Evolutionary conservation across 257 asterid species (phyloP).

Genomic region (Rhazya stricta): DNA sequence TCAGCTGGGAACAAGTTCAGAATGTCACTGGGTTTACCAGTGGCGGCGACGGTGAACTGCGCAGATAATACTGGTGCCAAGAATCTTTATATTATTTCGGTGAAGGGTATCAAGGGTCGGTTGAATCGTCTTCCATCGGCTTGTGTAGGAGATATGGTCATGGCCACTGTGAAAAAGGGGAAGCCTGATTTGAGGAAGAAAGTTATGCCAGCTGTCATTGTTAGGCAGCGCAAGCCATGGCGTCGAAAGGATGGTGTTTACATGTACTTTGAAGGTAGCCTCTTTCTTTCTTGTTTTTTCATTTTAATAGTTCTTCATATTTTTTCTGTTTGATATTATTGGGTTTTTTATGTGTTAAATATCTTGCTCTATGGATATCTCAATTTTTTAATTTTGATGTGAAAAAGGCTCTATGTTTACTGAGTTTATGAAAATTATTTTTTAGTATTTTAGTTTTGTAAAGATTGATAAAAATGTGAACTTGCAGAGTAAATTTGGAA

Average conservation of each 20-base stretch:
- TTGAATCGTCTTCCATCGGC: constrained; percentile 61
- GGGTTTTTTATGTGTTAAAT: background rate
- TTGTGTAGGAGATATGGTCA: constrained; percentile 68
- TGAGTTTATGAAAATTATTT: too few species aligned
- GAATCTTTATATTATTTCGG: constrained; percentile 56
- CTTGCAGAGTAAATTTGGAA: background rate
- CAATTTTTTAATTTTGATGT: background rate
- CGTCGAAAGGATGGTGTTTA: constrained; percentile 24
- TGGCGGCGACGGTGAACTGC: constrained; percentile 64
- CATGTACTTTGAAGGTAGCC: constrained; percentile 22
- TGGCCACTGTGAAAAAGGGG: constrained; percentile 70
- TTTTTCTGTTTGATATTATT: background rate
- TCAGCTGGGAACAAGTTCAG: constrained; percentile 63
- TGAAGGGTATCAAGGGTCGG: constrained; percentile 59
- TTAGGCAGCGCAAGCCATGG: constrained; percentile 24
- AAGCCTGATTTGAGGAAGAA: constrained; percentile 63
- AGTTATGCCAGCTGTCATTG: constrained; percentile 73
- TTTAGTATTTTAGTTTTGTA: too few species aligned
- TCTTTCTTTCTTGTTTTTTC: background rate
- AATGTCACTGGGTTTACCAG: constrained; percentile 62
- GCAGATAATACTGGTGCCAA: constrained; percentile 54
- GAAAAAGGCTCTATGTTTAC: background rate
- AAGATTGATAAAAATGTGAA: background rate
- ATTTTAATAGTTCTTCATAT: background rate
- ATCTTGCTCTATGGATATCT: background rate